Evolutionary conservation across 768 basidiomycete species (phyloP).

Genomic region (Stropharia rugosoannulata): DNA sequence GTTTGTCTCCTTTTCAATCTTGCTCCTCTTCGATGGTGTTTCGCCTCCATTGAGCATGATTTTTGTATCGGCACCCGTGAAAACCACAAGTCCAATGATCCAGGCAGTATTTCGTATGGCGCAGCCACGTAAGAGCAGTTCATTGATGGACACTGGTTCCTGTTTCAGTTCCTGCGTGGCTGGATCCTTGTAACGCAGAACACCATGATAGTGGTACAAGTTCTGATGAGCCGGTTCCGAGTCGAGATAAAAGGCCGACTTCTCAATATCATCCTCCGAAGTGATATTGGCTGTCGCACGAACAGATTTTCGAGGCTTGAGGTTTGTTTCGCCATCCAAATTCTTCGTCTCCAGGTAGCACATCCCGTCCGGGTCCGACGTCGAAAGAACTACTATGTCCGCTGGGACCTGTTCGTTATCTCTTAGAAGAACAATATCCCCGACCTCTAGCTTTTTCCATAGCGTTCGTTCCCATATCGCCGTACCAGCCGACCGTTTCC

Average conservation of each 20-base stretch:
- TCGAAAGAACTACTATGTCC: constrained; percentile 90
- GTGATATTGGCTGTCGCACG: constrained; percentile 72
- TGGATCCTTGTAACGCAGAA: constrained; percentile 70
- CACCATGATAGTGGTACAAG: constrained; percentile 86
- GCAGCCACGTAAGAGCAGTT: constrained; percentile 89
- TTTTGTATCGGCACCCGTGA: constrained; percentile 91
- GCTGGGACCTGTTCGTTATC: constrained; percentile 98
- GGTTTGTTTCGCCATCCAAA: constrained; percentile 94
- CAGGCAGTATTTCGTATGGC: constrained; percentile 87
- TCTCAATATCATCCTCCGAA: constrained; percentile 90
- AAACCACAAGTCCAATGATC: constrained; percentile 92
- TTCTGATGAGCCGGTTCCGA: constrained; percentile 94
- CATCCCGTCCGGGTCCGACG: constrained; percentile 87
- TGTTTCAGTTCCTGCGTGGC: constrained; percentile 49
- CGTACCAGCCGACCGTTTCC: constrained; percentile 61
- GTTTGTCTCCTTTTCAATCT: constrained; percentile 98
- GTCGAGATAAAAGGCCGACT: constrained; percentile 84
- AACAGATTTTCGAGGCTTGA: constrained; percentile 82
- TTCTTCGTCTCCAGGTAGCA: constrained; percentile 99
- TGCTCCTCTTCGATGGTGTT: constrained; percentile 94
- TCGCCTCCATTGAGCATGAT: constrained; percentile 91
- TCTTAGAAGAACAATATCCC: constrained; percentile 87
- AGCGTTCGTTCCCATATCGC: constrained; percentile 93
- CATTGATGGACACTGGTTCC: constrained; percentile 85
- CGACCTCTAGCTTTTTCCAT: constrained; percentile 99